Base-by-base conservation (phyloP, 2,329 filamentous ascomycete species). In the Xylaria polymorpha region DNA sequence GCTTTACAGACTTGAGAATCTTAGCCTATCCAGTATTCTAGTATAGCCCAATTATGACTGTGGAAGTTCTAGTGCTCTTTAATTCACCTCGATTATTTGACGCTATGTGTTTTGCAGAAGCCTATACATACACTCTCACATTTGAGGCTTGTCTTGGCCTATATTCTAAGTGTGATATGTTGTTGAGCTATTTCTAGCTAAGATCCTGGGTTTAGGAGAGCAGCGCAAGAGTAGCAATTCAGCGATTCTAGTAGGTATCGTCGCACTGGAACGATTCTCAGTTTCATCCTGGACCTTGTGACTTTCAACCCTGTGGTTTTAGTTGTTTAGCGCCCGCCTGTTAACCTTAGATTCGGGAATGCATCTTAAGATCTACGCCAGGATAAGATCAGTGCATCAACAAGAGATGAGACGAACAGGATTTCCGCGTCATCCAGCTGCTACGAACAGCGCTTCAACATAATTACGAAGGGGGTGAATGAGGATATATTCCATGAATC, bases 331-430 rank as follows among this genome's bases (percentile, higher is more conserved):
- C 58, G 58, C 62, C 57, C 18, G 15, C 41, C 41, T 25, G 20
- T 18, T 41, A 7, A 46, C n/a, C 50, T 35, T 64, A 37, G 20
- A 39, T 18, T 62, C 37, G 55, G 15, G 29, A 22, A 69, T 67
- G 59, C 35, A 37, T 37, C 59, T 60, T 35, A 41, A 55, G 55
- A 62, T 67, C 64, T 48, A 44, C 64, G 32, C 67, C 22, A 32
- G 53, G 59, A 61, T 64, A 59, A 37, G 53, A 56, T 39, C 44
- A 53, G 62, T 10, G 10, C 50, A 57, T 69, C 56, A 69, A 32
- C 43, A 44, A 48, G 41, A 62, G 59, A 69, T 66, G 64, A 66
- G 63, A 62, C 63, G 66, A 66, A 57, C 57, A 55, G 48, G 55
- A 60, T 64, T 32, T 32, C 55, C 46, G 18, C 48, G 20, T n/a